Evolutionary conservation across 2,329 filamentous ascomycete species (phyloP), one percentile per base, ranked within the genome.

Genomic region (Penicillium sp.): DNA sequence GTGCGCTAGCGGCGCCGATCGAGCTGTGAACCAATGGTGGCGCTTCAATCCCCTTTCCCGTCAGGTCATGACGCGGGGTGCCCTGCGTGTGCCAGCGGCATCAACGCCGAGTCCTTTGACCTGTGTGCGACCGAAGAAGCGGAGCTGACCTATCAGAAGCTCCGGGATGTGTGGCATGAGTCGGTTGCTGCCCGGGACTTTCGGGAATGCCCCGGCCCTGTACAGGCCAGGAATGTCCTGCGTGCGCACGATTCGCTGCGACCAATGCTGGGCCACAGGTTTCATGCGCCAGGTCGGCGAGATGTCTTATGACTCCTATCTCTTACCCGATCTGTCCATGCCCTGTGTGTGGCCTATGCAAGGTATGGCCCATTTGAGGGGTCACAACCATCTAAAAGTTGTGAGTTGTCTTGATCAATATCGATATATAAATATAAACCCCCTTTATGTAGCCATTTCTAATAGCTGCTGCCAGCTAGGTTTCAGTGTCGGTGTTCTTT

Each of bases 1-100:
- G 56, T 59, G 45, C 50, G 51, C 53, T 59, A 59, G 50, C 37
- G 55, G 21, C 33, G 34, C 7, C 37, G 51, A 51, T 51, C 47
- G 24, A 45, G 16, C 5, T 19, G 16, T 2, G 9, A 36, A 31
- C 56, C 56, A 58, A 55, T 56, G 16, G 29, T n/a, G 31, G 24
- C 29, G 28, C 14, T 10, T 18, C 10, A 23, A 44, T 8, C 44
- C 44, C 48, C 37, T 47, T 36, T 13, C 39, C 31, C 23, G 18
- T 40, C 29, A 23, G 24, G 31, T 47, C 26, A 45, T 52, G 44
- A 48, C 37, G 49, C 43, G 14, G 40, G 40, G 26, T 48, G 54
- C 46, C 54, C 54, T 56, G 54, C 51, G 51, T 53, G 50, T 50
- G 40, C 36, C 37, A 29, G 39, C 40, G 45, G 39, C 14, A 21